A percentile compares a stretch with the other conserved stretches of the same genome.
phyloP scores from a whole-genome alignment of 106 monocot species.

The Apostasia ramifera region DNA sequence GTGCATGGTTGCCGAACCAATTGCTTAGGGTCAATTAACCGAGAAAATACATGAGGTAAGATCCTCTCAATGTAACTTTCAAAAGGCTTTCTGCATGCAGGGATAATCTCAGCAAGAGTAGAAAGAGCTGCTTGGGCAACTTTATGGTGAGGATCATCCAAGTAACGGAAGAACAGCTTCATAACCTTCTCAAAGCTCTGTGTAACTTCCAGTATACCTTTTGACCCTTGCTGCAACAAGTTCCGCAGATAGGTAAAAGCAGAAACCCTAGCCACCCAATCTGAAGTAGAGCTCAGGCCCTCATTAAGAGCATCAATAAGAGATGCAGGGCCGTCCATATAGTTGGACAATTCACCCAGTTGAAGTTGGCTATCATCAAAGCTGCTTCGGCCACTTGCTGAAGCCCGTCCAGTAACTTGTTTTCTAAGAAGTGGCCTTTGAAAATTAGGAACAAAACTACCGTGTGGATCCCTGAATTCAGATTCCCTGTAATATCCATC shows the following conservation, averaged over 20 bases:
- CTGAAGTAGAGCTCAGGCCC: conserved; percentile 85
- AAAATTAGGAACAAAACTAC: conserved; percentile 87
- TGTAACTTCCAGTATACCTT: conserved; percentile 79
- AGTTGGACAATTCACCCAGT: conserved; percentile 54
- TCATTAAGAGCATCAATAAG: conserved; percentile 83
- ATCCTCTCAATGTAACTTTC: conserved; percentile 93
- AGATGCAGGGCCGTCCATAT: conserved; percentile 74
- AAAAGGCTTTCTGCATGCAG: conserved; percentile 91
- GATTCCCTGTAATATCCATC: conserved; percentile 54
- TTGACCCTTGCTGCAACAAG: conserved; percentile 81
- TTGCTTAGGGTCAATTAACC: conserved; percentile 95
- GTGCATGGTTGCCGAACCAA: conserved; percentile 79
- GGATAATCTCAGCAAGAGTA: conserved; percentile 93
- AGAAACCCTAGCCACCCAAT: conserved; percentile 92
- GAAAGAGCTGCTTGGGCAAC: conserved; percentile 98
- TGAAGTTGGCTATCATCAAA: conserved; percentile 80
- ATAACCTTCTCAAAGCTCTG: conserved; percentile 99
- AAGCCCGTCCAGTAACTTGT: conserved; percentile 62
- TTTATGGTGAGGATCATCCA: conserved; percentile 99
- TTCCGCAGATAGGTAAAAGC: conserved; percentile 87
- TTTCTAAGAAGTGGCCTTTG: conserved; percentile 93
- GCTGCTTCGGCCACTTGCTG: conserved; percentile 59
- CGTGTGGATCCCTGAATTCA: conserved; percentile 59
- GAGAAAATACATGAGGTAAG: conserved; percentile 93
- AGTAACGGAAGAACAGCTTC: conserved; percentile 94